phyloP scores from a whole-genome alignment of 441 rosid genomes.

The Sinapis alba region DNA sequence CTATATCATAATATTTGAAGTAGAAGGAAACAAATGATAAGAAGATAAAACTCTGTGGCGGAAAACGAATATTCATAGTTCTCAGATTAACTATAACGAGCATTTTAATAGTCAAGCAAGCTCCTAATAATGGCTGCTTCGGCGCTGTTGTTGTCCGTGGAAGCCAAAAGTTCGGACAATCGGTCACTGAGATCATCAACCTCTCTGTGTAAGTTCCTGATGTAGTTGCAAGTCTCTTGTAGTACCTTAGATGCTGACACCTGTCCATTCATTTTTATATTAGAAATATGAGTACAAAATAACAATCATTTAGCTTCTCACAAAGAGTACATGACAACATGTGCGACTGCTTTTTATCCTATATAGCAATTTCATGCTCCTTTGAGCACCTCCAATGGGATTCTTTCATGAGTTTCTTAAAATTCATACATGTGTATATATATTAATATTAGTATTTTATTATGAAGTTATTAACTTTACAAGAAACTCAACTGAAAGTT shows the following conservation, averaged over 20 bases:
- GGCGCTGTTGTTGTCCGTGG: conserved; percentile 67
- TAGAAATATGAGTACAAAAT: background rate
- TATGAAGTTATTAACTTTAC: too few relatives aligned
- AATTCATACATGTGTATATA: too few relatives aligned
- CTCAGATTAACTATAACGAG: conserved; percentile 37
- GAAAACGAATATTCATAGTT: conserved; percentile 16
- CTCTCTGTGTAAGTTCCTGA: conserved; percentile 74
- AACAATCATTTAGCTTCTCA: background rate
- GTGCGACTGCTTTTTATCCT: conserved; percentile 23
- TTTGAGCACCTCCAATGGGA: too few relatives aligned
- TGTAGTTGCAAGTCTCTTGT: conserved; percentile 91
- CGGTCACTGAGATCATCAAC: conserved; percentile 86
- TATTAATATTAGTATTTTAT: too few relatives aligned
- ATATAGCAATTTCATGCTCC: background rate
- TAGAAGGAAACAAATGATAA: conserved; percentile 25
- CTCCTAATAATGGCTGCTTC: conserved; percentile 93
- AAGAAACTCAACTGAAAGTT: too few relatives aligned
- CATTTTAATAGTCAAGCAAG: conserved; percentile 56
- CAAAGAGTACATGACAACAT: conserved; percentile 29
- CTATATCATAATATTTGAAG: conserved; percentile 37
- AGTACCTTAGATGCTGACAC: conserved; percentile 78
- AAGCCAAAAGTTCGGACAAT: conserved; percentile 73
- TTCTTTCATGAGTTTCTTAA: too few relatives aligned
- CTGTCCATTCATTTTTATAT: conserved; percentile 38
- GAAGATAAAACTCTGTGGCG: conserved; percentile 15